A percentile compares a stretch with the other conserved stretches of the same genome.
These are phyloP conservation scores for Dendrobium huoshanense DNA, from an alignment of 106 monocot species.

Conservation along the genomic window DNA sequence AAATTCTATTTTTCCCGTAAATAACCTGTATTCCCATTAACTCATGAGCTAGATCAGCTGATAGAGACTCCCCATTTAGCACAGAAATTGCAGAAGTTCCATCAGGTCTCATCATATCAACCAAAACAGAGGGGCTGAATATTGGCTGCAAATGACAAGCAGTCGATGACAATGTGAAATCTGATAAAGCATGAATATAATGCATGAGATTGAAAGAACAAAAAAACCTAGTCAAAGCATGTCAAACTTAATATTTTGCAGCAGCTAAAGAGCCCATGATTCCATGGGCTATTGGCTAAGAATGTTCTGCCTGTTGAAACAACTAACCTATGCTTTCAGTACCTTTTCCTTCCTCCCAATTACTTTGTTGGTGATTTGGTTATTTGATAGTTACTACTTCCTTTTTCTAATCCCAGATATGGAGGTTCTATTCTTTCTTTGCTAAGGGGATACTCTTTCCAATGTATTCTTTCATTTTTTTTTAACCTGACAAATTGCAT, in stretches of 20 bases:
- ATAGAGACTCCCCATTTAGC: conserved; percentile 59
- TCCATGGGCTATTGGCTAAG: neutral
- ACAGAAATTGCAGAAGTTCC: conserved; percentile 81
- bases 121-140: conserved; percentile 76
- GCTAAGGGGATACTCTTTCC: too few relatives aligned
- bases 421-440: too few relatives aligned
- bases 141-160: conserved; percentile 55
- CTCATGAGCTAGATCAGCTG: conserved; percentile 88
- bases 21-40: conserved; percentile 90
- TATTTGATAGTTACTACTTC: too few relatives aligned
- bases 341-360: neutral
- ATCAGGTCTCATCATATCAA: conserved; percentile 94
- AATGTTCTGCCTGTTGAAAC: neutral
- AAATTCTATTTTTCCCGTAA: conserved; percentile 8
- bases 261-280: neutral
- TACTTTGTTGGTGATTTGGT: too few relatives aligned
- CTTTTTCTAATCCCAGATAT: too few relatives aligned
- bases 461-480: too few relatives aligned
- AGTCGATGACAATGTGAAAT: neutral
- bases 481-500: too few relatives aligned
- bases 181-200: neutral
- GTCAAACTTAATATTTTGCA: neutral
- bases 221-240: neutral
- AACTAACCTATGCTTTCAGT: neutral
- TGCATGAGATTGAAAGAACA: neutral